These are phyloP conservation scores for Trichoderma aggressivum DNA, from an alignment of 2,329 filamentous ascomycete species.

Conservation along the genomic window DNA sequence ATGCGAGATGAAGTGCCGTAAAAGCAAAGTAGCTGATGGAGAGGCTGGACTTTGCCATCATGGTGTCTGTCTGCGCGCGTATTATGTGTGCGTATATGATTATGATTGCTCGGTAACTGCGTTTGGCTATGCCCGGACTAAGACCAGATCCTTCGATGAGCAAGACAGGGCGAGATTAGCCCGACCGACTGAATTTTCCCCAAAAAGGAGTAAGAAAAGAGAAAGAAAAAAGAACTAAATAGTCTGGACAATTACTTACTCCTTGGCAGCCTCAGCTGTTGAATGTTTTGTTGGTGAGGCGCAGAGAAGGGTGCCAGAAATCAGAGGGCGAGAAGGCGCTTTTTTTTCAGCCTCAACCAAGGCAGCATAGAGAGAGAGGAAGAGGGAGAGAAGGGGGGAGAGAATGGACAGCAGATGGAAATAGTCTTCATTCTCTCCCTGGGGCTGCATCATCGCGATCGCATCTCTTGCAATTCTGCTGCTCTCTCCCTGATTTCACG, in stretches of 20 bases:
- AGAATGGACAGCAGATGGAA: neutral
- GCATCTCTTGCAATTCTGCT: neutral
- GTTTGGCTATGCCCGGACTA: neutral
- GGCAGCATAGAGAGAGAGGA: neutral
- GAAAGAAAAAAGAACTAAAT: neutral
- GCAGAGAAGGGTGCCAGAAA: neutral
- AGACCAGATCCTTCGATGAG: neutral
- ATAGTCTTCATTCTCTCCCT: neutral
- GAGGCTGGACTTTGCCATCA: slow-evolving; percentile 45
- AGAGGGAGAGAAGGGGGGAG: neutral
- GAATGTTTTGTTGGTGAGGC: neutral
- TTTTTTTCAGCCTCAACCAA: neutral
- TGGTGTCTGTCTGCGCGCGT: slow-evolving; percentile 23
- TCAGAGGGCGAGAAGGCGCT: neutral
- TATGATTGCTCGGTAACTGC: neutral
- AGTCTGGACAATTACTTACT: neutral
- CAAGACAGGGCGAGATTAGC: neutral
- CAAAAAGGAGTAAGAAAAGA: neutral
- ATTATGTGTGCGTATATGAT: neutral
- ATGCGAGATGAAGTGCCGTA: slow-evolving; percentile 64
- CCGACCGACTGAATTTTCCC: neutral
- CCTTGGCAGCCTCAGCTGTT: neutral
- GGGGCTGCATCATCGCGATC: neutral
- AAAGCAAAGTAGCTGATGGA: slow-evolving; percentile 53
- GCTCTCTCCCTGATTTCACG: neutral